Conservation (phyloP, 768 basidiomycete genomes). For the Inosperma sp. region DNA sequence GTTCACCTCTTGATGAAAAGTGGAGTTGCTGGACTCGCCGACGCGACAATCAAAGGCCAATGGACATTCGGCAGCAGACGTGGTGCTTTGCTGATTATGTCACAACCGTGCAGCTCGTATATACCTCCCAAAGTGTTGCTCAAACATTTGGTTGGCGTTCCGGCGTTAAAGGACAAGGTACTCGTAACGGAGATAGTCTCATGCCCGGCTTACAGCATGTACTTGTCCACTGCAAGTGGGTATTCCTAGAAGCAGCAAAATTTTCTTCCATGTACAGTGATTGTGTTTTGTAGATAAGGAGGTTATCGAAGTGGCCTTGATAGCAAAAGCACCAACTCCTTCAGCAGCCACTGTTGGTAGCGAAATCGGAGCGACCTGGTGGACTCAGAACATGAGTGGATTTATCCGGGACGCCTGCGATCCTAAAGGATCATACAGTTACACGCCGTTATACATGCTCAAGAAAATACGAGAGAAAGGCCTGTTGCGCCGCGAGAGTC, state of each 20-base stretch:
- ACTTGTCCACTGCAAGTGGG: conserved; percentile 1
- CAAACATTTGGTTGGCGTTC: conserved; percentile 20
- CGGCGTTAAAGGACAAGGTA: conserved; percentile 24
- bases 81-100: conserved; percentile 35
- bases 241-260: neutral
- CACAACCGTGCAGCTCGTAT: conserved; percentile 21
- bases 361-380: neutral
- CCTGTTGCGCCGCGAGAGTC: neutral
- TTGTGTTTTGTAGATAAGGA: neutral
- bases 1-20: too few relatives aligned
- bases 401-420: neutral
- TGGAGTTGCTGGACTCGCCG: conserved; percentile 23
- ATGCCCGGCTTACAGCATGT: conserved; percentile 26
- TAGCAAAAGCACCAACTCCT: neutral
- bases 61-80: conserved; percentile 32
- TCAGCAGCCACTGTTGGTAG: neutral
- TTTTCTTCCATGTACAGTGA: too few relatives aligned
- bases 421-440: neutral
- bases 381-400: neutral
- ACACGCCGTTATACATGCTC: conserved; percentile 1
- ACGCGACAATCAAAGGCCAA: conserved; percentile 29
- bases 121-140: conserved; percentile 20
- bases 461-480: conserved; percentile 1
- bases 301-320: neutral
- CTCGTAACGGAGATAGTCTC: conserved; percentile 30